These are phyloP conservation scores for Adenanthera pavonina DNA, from an alignment of 306 rosid genomes.

Conservation along the genomic window DNA sequence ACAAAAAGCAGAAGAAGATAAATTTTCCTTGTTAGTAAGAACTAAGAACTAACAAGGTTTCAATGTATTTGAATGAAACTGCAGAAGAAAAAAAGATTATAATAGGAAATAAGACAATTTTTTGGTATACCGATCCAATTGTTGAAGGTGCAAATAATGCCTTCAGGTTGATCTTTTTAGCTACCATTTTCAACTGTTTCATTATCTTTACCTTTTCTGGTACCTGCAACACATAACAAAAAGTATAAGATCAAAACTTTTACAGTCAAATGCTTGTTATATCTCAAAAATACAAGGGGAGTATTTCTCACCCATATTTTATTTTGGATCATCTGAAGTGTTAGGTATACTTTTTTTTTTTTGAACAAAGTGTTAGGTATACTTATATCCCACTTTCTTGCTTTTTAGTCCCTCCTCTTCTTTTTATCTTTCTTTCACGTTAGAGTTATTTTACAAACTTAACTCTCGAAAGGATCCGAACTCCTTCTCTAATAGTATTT, in stretches of 20 bases:
- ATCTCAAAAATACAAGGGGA: not conserved
- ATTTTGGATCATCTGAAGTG: too few species aligned
- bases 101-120: not conserved
- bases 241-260: not conserved
- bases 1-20: not conserved
- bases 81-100: not conserved
- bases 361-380: too few species aligned
- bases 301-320: too few species aligned
- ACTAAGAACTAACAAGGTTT: not conserved
- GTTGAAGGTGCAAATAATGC: slow-evolving; percentile 46
- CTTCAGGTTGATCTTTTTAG: slow-evolving; percentile 38
- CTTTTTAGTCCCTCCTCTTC: too few species aligned
- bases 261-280: not conserved
- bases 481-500: not conserved
- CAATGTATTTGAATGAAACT: not conserved
- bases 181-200: slow-evolving; percentile 23
- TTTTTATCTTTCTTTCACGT: too few species aligned
- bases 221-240: slow-evolving; percentile 37
- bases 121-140: slow-evolving; percentile 42
- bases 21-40: not conserved
- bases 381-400: too few species aligned
- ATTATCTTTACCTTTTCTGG: slow-evolving; percentile 17
- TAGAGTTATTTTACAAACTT: too few species aligned
- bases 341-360: too few species aligned
- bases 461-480: too few species aligned